These are phyloP conservation scores for Dunaliella primolecta DNA, from an alignment of 139 green algal species.

Conservation along the genomic window DNA sequence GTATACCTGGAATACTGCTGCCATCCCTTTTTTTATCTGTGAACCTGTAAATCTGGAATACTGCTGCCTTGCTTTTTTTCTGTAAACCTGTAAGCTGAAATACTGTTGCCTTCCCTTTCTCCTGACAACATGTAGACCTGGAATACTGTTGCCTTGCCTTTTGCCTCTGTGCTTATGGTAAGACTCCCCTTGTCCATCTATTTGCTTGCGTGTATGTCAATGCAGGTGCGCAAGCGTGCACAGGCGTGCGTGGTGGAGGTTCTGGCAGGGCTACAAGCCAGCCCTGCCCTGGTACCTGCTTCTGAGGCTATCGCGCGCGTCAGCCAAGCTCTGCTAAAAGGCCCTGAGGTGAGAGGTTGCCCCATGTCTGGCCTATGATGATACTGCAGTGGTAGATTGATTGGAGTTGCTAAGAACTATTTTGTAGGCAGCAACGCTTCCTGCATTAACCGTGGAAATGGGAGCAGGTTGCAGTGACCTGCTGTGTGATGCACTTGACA, in stretches of 20 bases:
- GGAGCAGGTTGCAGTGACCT: background rate
- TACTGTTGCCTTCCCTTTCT: too few species aligned
- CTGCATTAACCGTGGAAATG: background rate
- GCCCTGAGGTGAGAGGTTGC: slow-evolving; percentile 15
- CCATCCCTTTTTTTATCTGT: too few species aligned
- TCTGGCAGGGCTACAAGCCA: slow-evolving; percentile 59
- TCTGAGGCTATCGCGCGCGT: slow-evolving; percentile 21
- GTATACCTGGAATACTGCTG: too few species aligned
- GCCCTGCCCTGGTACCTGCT: slow-evolving; percentile 9
- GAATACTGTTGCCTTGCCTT: too few species aligned
- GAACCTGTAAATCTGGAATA: too few species aligned
- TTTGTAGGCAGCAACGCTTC: background rate
- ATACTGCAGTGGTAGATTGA: background rate
- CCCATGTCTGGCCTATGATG: background rate
- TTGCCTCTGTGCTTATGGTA: too few species aligned
- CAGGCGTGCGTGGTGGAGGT: slow-evolving; percentile 52
- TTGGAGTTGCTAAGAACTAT: background rate
- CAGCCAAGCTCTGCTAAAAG: background rate
- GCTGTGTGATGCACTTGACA: background rate
- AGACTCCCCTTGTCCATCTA: too few species aligned
- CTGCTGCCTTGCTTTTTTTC: too few species aligned
- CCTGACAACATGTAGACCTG: too few species aligned
- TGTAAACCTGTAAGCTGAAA: too few species aligned
- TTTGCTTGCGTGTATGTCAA: too few species aligned
- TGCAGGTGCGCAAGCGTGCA: slow-evolving; percentile 65